Conservation (phyloP, 1,284 basidiomycete species). For the Amylostereum areolatum region DNA sequence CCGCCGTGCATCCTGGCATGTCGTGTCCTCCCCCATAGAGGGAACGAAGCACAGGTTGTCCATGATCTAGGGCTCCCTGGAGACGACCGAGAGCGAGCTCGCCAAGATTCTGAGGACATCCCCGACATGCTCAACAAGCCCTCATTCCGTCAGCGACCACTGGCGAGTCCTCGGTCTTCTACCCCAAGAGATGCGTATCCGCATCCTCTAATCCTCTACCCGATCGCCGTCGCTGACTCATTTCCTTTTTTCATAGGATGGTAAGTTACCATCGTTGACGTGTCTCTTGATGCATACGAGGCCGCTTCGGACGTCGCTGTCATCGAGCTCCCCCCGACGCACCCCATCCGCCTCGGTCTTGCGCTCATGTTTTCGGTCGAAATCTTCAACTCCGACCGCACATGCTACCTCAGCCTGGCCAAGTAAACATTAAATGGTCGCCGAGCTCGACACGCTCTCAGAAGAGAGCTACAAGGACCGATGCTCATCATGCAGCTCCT, state of each 20-base stretch:
- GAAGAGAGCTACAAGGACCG: constrained; percentile 99
- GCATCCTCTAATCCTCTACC: constrained; percentile 1
- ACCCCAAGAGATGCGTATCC: constrained; percentile 94
- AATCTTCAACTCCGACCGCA: constrained; percentile 99
- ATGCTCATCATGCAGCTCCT: constrained; percentile 99
- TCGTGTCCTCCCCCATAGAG: constrained; percentile 99
- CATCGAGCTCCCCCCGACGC: constrained; percentile 96
- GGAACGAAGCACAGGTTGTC: constrained; percentile 95
- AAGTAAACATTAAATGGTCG: constrained; percentile 99
- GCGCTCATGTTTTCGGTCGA: constrained; percentile 99
- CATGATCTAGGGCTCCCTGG: constrained; percentile 99
- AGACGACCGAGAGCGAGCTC: constrained; percentile 97
- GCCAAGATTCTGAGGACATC: constrained; percentile 99
- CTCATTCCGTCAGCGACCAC: constrained; percentile 97
- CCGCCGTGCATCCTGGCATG: constrained; percentile 97
- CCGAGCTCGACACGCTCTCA: constrained; percentile 98
- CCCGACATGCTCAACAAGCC: constrained; percentile 97
- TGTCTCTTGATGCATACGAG: constrained; percentile 99
- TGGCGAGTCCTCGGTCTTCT: constrained; percentile 99
- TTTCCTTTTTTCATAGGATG: constrained; percentile 39
- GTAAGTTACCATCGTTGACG: constrained; percentile 99
- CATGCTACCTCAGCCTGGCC: constrained; percentile 98
- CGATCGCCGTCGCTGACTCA: not conserved
- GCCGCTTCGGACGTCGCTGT: constrained; percentile 97
- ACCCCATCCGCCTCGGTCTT: constrained; percentile 98